Evolutionary conservation across 2,329 filamentous ascomycete genomes (phyloP), one percentile per base, ranked within the genome.

Genomic region (Alternaria alternata): DNA sequence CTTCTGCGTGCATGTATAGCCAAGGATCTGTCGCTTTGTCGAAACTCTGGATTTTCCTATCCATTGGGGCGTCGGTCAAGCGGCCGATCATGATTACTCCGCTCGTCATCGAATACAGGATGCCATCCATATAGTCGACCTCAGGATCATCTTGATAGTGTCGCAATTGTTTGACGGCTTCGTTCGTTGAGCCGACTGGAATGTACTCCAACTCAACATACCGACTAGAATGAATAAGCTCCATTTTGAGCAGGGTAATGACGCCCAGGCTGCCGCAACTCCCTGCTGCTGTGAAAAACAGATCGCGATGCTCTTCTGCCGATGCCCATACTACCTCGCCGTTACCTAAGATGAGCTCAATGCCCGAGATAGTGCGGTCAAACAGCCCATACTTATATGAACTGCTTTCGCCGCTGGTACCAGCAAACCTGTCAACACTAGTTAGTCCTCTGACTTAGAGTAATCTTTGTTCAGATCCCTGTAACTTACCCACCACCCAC

Each of bases 1-100:
- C 57, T 64, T 86, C 78, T 1, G 86, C 89, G 64, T 91, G 89
- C 3, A 92, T 79, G 61, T 92, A 93, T 71, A 91, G 92, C 91
- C 90, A 93, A 0, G 88, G 87, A 65, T 93, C 90, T 4, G 74
- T 75, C 0, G 85, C 79, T 11, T 84, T 80, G n/a, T 84, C 85
- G 74, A 92, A 90, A 5, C 70, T 70, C 54, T 79, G 75, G 26
- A 73, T 68, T 12, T 54, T 63, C 8, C 64, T 68, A 6, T 71
- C 55, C 0, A 82, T 82, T 0, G 82, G 61, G 0, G 79, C 71
- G 51, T 90, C 80, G 0, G 83, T 83, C 16, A 91, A 78, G 9
- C 80, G 81, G 0, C 90, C 90, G 0, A 83, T 81, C 72, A 89
- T 89, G 43, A 92, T 78, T 1, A 91, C 82, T 0, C 86, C 86